Evolutionary conservation across 192 early-diverging fungal species (phyloP).

Genomic region (Fimicolochytrium jonesii): DNA sequence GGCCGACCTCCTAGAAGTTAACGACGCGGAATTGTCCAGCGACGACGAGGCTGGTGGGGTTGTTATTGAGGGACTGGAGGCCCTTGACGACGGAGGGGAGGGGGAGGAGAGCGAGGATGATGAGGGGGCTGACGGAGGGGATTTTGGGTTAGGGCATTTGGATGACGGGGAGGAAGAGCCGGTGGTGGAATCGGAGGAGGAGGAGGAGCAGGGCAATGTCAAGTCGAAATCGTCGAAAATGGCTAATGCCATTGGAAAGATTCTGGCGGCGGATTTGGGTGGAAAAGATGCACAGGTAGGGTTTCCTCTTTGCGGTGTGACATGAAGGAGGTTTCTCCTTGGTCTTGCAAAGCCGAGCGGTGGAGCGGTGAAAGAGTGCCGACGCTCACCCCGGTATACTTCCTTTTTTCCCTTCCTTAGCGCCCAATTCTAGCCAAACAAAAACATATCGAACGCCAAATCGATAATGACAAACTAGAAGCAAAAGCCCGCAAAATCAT

Average conservation of each 20-base stretch:
- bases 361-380: no score
- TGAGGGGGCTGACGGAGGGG: conserved; percentile 32
- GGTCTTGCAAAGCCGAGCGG: no score
- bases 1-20: no score
- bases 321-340: background rate
- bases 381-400: no score
- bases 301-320: background rate
- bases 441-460: conserved; percentile 69
- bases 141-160: conserved; percentile 34
- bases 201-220: conserved; percentile 9
- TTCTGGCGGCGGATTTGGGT: conserved; percentile 51
- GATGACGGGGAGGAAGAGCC: conserved; percentile 9
- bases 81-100: conserved; percentile 8
- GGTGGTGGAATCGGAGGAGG: background rate
- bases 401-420: conserved; percentile 1
- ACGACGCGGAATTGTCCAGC: no score
- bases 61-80: background rate
- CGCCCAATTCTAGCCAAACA: conserved; percentile 82
- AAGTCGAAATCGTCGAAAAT: conserved; percentile 52
- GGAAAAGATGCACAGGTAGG: conserved; percentile 36
- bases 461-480: conserved; percentile 82
- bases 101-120: conserved; percentile 42
- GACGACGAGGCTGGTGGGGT: no score
- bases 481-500: conserved; percentile 75
- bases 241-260: conserved; percentile 65